Conservation (phyloP, 441 rosid species). For the Corymbia calophylla region DNA sequence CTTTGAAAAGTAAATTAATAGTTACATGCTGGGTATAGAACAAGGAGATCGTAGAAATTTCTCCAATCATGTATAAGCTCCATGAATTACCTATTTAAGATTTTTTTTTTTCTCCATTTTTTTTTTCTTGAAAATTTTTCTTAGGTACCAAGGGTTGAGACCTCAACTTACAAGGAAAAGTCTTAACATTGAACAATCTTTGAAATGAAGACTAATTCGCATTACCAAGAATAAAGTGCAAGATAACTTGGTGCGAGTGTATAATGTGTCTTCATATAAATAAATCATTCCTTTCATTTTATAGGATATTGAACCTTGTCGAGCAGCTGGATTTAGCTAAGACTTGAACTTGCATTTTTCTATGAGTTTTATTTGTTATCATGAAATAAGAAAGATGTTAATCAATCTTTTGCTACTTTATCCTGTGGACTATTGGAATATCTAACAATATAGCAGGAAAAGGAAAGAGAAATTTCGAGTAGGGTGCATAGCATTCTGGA, state of each 20-base stretch:
- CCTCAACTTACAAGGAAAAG: not conserved
- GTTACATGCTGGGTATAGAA: not conserved
- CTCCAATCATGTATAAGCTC: not conserved
- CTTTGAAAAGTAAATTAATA: not conserved
- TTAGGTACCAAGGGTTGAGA: not conserved
- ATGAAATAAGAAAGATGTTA: not conserved
- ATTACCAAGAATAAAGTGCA: not conserved
- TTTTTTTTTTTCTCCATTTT: too few relatives aligned
- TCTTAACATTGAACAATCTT: not conserved
- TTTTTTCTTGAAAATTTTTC: not conserved
- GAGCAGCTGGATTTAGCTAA: not conserved
- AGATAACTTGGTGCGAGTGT: not conserved
- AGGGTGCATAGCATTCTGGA: not conserved
- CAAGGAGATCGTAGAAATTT: not conserved
- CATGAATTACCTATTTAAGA: not conserved
- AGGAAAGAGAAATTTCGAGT: not conserved
- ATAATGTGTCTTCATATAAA: not conserved
- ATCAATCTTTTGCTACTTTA: not conserved
- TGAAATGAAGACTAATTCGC: not conserved
- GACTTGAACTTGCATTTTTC: not conserved
- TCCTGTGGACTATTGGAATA: not conserved
- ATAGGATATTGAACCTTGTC: not conserved
- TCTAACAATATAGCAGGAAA: not conserved
- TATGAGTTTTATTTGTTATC: not conserved
- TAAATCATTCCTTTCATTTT: not conserved